Base-by-base conservation (phyloP, 2,329 filamentous ascomycete genomes). In the Ilyonectria destructans region DNA sequence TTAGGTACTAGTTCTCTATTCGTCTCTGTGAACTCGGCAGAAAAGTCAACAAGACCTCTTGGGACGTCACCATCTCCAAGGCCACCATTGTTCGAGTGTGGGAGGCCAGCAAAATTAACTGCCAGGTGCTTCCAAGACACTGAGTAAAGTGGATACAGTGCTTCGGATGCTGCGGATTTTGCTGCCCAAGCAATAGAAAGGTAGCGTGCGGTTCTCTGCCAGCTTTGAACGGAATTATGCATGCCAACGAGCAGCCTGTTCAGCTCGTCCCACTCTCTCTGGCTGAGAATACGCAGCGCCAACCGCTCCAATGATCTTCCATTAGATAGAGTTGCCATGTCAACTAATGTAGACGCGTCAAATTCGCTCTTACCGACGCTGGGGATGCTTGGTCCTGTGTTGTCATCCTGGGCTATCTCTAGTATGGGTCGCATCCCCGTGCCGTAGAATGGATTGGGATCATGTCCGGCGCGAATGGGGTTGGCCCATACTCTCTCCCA, bases 391-490 rank as follows among this genome's bases (percentile, higher is more conserved):
- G n/a, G 48, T 10, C 6, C 8, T 21, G 19, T 21, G 6, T 19
- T 17, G 15, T 13, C 23, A 2, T 48, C 31, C 3, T 4, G 17
- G 0, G n/a, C 29, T 2, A 15, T 6, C 37, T 60, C 35, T 17
- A 21, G 29, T 1, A 19, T 17, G 1, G 43, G 49, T 2, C 26
- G 15, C 9, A 46, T 49, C 3, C 65, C 72, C 0, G 72, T 61
- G 0, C 74, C 74, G 26, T 76, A 76, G 1, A 76, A 76, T 0
- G 74, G 74, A 23, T 76, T 76, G 0, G 74, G 71, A 7, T 76
- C 74, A 37, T 76, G 74, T 0, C 74, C 74, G 1, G 74, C 74
- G 0, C 72, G 58, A 1, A 76, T 76, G 0, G 74, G 74, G 19
- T 76, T 76, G 1, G 69, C 72, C 74, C 74, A 76, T 0, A 76